phyloP scores from a whole-genome alignment of 305 asterid genomes.

The Fraxinus nigra region DNA sequence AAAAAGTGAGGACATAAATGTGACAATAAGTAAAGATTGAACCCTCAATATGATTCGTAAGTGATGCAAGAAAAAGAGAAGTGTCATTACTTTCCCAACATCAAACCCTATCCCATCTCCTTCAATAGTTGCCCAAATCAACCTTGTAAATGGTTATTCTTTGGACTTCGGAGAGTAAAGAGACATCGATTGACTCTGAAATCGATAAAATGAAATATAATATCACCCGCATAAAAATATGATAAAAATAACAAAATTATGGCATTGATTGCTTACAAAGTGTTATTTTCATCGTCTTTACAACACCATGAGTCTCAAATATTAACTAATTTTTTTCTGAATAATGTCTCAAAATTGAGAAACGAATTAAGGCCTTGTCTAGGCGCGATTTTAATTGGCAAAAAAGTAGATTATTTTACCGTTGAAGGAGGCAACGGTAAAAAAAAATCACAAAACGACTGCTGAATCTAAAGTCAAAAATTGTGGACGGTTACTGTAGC shows the following conservation, averaged over 20 bases:
- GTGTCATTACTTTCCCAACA: neutral
- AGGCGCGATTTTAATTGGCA: no score
- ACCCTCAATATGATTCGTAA: neutral
- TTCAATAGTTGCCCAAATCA: neutral
- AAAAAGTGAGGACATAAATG: neutral
- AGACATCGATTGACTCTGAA: neutral
- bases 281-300: neutral
- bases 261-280: neutral
- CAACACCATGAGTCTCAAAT: neutral
- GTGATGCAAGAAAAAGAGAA: neutral
- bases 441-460: no score
- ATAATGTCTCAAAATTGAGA: neutral
- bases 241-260: neutral
- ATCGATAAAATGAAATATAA: neutral
- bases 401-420: no score
- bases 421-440: no score
- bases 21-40: neutral
- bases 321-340: neutral
- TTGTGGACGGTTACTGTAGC: no score
- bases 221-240: neutral
- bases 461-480: no score
- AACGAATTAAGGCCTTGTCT: no score
- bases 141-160: neutral
- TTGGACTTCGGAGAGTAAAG: neutral
- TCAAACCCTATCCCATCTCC: neutral